Evolutionary conservation across 306 rosid species (phyloP), one percentile per base, ranked within the genome.

Genomic region (Cyamopsis tetragonoloba): DNA sequence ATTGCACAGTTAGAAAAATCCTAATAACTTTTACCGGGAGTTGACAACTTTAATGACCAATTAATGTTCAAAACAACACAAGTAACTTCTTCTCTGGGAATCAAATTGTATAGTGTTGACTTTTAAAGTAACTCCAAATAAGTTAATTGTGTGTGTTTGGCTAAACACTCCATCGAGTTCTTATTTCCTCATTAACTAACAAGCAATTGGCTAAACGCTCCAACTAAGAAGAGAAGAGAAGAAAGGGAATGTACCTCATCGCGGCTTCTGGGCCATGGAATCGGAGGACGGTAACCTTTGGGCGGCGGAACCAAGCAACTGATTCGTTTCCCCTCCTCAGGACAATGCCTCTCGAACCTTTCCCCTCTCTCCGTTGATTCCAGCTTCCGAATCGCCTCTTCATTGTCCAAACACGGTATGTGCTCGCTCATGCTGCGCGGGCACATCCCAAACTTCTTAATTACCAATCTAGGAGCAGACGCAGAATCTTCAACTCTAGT

Each of bases 261-360:
- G 7, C 96, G 91, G 85, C 99, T 93, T 73, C 70, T 85, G 1
- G 97, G 99, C 99, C 99, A 93, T 0, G 96, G 90, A 64, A 93
- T 83, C 0, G 99, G 90, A 0, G 41, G 2, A 46, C 81, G 87
- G 74, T 93, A 93, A 10, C 88, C 86, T 71, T 76, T 88, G 0
- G 97, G 90, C 10, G 89, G 62, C 6, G 95, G 99, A 84, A 93
- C 88, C 78, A 93, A 79, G 87, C 97, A 93, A 70, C 62, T 77
- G 77, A 93, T 44, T 9, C 80, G 77, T 34, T 62, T 72, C 39
- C 76, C 89, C 43, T 47, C 13, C 27, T 44, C 70, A 0, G 97
- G 96, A 47, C 99, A 93, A 76, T 84, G 97, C 78, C 97, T 82
- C 81, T 89, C 97, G 48, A 88, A 93, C 2, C 54, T 73, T 53